Evolutionary conservation across 177 flowering plant species (phyloP), one percentile per base, ranked within the genome.

Genomic region (Tripterygium wilfordii): DNA sequence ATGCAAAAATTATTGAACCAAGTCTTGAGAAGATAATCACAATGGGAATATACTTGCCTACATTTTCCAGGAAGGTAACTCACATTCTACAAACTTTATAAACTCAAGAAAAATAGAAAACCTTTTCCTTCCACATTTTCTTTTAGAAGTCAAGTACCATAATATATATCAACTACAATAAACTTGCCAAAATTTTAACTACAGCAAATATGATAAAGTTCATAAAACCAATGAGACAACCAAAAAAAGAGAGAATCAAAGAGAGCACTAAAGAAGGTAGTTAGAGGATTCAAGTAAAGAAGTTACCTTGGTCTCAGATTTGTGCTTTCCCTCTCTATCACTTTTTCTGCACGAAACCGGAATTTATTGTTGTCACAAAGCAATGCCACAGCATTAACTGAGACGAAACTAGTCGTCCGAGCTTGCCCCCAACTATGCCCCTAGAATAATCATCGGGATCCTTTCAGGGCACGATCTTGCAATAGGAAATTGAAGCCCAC

Each of bases 311-410:
- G 92, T 55, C 62, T 77, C 12, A 81, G 33, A 47, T 69, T 73
- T 25, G 48, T 22, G 35, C 79, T 74, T 55, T 79, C 85, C 42
- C 63, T 62, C 71, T 83, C 92, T 16, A 83, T 66, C 3, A 61
- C 68, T 48, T 56, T 79, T 35, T 83, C 92, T 47, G 75, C 70
- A 41, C 74, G 47, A 51, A 72, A 80, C 23, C 77, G 62, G 26
- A 81, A 42, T 56, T 64, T 64, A 60, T 73, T 81, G 47, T 76
- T 67, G 29, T 70, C 77, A 60, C 92, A 83, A 51, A 81, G 83
- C 72, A 83, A 41, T 8, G 85, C 78, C 41, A 81, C 77, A 22
- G 78, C 53, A 70, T 83, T 83, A 19, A 83, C 73, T 4, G 92
- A 76, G 31, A 81, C 66, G 67, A 81, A 83, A 51, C 79, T 79